These are phyloP conservation scores for Clonostachys rosea DNA, from an alignment of 2,329 filamentous ascomycete genomes.

Conservation along the genomic window DNA sequence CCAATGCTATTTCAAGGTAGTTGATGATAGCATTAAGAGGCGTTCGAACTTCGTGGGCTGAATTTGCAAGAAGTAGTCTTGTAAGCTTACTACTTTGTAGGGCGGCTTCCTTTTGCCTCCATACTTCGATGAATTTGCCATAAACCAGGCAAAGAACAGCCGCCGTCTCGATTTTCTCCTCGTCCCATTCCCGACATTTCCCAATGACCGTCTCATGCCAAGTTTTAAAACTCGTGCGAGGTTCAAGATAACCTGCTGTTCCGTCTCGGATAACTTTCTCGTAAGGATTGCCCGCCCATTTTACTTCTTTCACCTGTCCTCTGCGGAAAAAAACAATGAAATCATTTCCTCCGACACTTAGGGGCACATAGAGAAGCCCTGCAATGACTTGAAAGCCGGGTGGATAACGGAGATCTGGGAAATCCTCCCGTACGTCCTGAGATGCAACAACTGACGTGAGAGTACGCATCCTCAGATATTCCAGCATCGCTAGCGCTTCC, in stretches of 20 bases:
- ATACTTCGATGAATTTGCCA: constrained; percentile 84
- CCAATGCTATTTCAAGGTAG: constrained; percentile 85
- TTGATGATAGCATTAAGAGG: constrained; percentile 93
- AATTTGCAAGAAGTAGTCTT: constrained; percentile 75
- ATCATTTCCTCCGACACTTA: constrained; percentile 70
- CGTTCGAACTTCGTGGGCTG: constrained; percentile 86
- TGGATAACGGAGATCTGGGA: constrained; percentile 74
- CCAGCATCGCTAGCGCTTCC: constrained; percentile 77
- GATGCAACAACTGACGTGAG: constrained; percentile 74
- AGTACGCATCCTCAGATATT: constrained; percentile 74
- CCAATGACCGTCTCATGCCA: constrained; percentile 81
- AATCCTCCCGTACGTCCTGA: constrained; percentile 70
- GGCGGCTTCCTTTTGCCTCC: constrained; percentile 84
- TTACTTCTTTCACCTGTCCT: constrained; percentile 70
- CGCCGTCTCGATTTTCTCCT: constrained; percentile 85
- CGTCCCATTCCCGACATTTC: constrained; percentile 82
- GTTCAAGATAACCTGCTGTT: constrained; percentile 71
- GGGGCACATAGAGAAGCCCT: constrained; percentile 75
- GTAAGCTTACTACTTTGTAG: constrained; percentile 80
- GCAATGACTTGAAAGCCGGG: constrained; percentile 77
- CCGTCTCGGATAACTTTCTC: constrained; percentile 72
- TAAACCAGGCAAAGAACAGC: constrained; percentile 86
- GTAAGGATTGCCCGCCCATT: constrained; percentile 84
- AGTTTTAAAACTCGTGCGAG: constrained; percentile 71
- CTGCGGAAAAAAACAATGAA: constrained; percentile 92